Evolutionary conservation across 352 stramenopile genomes (phyloP).

Genomic region (Phytophthora gonapodyides): DNA sequence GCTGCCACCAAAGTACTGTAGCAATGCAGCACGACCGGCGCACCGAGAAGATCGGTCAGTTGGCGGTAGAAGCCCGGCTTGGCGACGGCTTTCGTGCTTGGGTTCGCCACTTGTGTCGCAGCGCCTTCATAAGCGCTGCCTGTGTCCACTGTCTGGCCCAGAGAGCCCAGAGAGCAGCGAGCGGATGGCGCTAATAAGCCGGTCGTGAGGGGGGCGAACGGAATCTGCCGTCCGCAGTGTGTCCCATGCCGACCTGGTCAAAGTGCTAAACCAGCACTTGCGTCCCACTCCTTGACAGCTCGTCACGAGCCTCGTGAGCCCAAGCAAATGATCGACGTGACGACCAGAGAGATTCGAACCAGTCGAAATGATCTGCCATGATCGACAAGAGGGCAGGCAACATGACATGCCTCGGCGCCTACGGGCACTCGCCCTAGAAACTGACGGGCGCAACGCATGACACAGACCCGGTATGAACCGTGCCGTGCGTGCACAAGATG

Average conservation of each 20-base stretch:
- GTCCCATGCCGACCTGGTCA: too few relatives aligned
- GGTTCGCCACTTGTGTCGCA: too few relatives aligned
- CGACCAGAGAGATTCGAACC: constrained; percentile 14
- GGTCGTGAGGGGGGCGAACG: constrained; percentile 3
- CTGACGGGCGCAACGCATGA: constrained; percentile 16
- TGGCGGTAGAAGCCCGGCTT: too few relatives aligned
- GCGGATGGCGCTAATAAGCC: too few relatives aligned
- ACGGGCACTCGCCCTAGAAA: constrained; percentile 18
- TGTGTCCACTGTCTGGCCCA: too few relatives aligned
- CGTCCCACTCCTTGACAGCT: constrained; percentile 17
- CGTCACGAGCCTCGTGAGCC: too few relatives aligned
- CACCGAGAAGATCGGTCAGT: too few relatives aligned
- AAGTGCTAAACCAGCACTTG: constrained; percentile 3
- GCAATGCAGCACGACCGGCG: too few relatives aligned
- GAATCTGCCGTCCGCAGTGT: constrained; percentile 9
- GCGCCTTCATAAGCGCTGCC: too few relatives aligned
- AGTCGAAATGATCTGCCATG: constrained; percentile 23
- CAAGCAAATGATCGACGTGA: constrained; percentile 10
- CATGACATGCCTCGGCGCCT: neutral
- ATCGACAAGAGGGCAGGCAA: constrained; percentile 17
- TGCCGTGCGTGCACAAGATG: constrained; percentile 14
- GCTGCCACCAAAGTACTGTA: too few relatives aligned
- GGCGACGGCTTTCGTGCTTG: too few relatives aligned
- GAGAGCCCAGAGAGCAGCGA: too few relatives aligned
- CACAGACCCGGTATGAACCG: constrained; percentile 4